phyloP scores from a whole-genome alignment of 345 rosid genomes.

The Acer campestre region DNA sequence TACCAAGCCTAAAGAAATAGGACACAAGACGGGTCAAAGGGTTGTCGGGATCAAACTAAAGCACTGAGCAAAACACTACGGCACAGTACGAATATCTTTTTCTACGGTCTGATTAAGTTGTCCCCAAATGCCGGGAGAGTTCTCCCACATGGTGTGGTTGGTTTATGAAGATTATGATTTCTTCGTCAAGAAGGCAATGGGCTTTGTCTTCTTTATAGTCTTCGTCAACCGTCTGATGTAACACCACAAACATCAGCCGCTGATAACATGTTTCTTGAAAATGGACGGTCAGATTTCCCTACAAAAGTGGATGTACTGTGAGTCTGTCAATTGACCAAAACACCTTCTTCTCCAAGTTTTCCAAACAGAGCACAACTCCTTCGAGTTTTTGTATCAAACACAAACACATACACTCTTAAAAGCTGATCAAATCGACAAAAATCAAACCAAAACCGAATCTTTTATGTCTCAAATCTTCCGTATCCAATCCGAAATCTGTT shows the following conservation, averaged over 20 bases:
- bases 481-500: slow-evolving; percentile 7
- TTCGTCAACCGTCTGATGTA: neutral
- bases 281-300: neutral
- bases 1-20: no score
- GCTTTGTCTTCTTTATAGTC: no score
- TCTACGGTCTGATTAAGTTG: no score
- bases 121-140: fast-evolving
- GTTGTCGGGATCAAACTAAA: no score
- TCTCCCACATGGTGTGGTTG: no score
- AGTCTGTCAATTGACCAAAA: neutral
- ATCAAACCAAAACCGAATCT: neutral
- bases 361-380: neutral
- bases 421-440: slow-evolving; percentile 21
- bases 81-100: no score
- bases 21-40: no score
- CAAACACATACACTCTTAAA: neutral
- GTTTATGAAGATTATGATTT: no score
- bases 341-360: slow-evolving; percentile 20
- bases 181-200: no score
- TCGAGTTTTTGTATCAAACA: slow-evolving; percentile 3
- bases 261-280: neutral
- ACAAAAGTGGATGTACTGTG: neutral
- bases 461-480: slow-evolving; percentile 12
- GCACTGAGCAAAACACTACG: no score
- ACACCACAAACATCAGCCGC: neutral